Evolutionary conservation across 257 asterid genomes (phyloP), one percentile per base, ranked within the genome.

Genomic region (Solanum etuberosum): DNA sequence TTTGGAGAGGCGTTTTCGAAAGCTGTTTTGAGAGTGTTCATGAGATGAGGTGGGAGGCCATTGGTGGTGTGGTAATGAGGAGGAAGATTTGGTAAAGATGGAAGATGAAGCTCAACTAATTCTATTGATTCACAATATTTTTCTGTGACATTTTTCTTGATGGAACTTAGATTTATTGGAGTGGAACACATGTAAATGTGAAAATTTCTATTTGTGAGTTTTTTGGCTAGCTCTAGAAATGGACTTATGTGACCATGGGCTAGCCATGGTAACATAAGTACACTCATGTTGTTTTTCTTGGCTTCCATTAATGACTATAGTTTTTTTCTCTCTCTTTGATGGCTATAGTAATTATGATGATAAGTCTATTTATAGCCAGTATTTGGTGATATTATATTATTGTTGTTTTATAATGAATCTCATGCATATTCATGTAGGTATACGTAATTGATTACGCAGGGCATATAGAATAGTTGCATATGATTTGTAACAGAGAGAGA

Each of bases 61-160:
- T 93, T 93, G 72, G 95, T 92, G 84, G 95, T 92, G 89, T 93
- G 94, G 86, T 35, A 86, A 81, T 82, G 38, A 40, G 92, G 83
- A 4, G 90, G 92, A 59, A 93, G 94, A 6, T 87, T 88, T 4
- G 84, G 89, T 4, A 70, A 29, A 35, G 89, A 23, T 1, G 94
- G 91, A 10, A 92, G 92, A 74, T 87, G 90, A 57, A 93, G 87
- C 73, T 92, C 91, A 1, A 92, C 90, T 1, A 91, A 83, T 18
- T 54, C 85, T 31, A 92, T 88, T 7, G 90, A 81, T 8, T 16
- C 20, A 20, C 72, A 83, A 40, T 61, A 86, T 3, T 87, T 90
- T 5, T 87, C 51, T 11, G 88, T 80, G 2, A 92, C 67, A 4
- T 73, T 87, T 84, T 73, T 38, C 83, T 91, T 87, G 46, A 93